Base-by-base conservation (phyloP, 1,284 basidiomycete genomes). In the Cystobasidium sp. region DNA sequence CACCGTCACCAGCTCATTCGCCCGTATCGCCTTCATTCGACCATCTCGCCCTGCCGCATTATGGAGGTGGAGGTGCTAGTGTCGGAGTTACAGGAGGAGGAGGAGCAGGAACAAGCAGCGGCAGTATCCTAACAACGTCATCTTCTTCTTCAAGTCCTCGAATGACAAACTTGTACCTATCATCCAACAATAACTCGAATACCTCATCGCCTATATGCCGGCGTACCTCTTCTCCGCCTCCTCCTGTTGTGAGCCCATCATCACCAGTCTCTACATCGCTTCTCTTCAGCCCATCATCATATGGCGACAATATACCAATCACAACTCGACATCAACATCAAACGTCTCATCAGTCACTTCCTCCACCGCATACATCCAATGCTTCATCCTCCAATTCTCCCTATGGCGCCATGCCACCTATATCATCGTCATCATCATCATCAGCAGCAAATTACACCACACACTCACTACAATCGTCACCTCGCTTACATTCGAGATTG, bases 401-500 rank as follows among this genome's bases (percentile, higher is more conserved):
- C 7, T 31, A 31, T 31, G 31, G 31, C 31, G 31, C 31, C 31
- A 31, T 31, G 5, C 31, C 31, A 31, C 31, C 31, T 5, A 5
- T 31, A 31, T 31, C 31, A 1, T 31, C 31, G 31, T 59, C 56
- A n/a, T 22, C 56, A 43, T 41, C 56, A 9, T 41, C 18, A 18
- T 56, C 53, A n/a, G n/a, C n/a, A n/a, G n/a, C n/a, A 10, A 56
- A 56, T 37, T 59, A 59, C 41, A 63, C 61, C 18, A 63, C 61
- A 37, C 24, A 51, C 20, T 52, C 64, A 22, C 18, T 43, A 22
- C 51, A 51, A 51, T 51, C 64, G 7, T 66, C 64, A 22, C 64
- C 64, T n/a, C 64, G 64, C 49, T 47, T 47, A 49, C 51, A 66
- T 66, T 46, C 64, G n/a, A 66, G 44, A 24, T 49, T 66, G 12